These are phyloP conservation scores for Alternaria burnsii DNA, from an alignment of 2,329 filamentous ascomycete genomes.

Conservation along the genomic window DNA sequence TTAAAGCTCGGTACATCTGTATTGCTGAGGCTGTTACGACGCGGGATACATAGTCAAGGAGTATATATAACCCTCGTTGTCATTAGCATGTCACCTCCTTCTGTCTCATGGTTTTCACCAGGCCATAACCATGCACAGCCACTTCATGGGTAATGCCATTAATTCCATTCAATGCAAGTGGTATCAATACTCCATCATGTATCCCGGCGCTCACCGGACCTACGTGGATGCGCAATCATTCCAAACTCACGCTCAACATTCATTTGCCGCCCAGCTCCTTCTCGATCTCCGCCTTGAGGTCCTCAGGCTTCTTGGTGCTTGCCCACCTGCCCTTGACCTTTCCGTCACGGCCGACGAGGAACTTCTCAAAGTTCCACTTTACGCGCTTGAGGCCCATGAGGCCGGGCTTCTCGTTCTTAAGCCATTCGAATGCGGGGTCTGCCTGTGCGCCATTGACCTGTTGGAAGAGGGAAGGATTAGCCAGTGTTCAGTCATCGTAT, in stretches of 20 bases:
- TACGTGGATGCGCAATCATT: neutral
- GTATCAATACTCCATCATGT: slow-evolving; percentile 8
- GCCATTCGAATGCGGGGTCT: slow-evolving; percentile 79
- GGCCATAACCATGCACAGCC: neutral
- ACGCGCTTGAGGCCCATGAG: slow-evolving; percentile 87
- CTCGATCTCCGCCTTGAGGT: slow-evolving; percentile 76
- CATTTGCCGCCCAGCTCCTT: slow-evolving; percentile 66
- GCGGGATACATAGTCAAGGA: neutral
- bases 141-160: neutral
- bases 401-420: slow-evolving; percentile 77
- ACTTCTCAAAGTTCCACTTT: slow-evolving; percentile 99
- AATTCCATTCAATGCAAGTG: slow-evolving; percentile 8
- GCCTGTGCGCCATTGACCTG: slow-evolving; percentile 77
- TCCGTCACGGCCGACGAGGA: slow-evolving; percentile 85
- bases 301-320: slow-evolving; percentile 85
- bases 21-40: too few relatives aligned
- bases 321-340: slow-evolving; percentile 87
- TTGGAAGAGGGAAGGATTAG: neutral
- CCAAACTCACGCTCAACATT: neutral
- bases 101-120: neutral
- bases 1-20: too few relatives aligned
- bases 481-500: neutral
- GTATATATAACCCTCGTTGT: neutral
- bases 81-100: neutral
- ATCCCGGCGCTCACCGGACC: neutral